Evolutionary conservation across 2,329 filamentous ascomycete species (phyloP).

Genomic region (Talaromyces sp.): DNA sequence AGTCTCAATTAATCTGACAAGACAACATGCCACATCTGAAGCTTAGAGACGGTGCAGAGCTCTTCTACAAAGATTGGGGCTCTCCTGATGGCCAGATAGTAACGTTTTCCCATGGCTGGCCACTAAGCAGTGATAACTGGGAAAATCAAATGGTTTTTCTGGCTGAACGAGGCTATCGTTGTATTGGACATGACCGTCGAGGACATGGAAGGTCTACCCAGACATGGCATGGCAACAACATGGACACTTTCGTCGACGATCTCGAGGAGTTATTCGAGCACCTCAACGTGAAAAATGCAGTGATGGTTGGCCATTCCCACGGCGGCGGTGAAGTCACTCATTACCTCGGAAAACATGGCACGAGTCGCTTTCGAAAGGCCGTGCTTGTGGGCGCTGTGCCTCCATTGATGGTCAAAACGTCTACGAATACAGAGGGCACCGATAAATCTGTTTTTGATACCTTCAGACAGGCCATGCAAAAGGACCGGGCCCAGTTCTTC

Average conservation of each 20-base stretch:
- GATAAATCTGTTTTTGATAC: constrained; percentile 34
- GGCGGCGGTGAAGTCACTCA: constrained; percentile 39
- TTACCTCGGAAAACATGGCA: constrained; percentile 31
- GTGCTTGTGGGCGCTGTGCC: constrained; percentile 35
- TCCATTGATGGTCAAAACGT: constrained; percentile 31
- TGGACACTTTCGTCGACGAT: constrained; percentile 37
- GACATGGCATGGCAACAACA: constrained; percentile 36
- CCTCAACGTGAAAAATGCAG: constrained; percentile 28
- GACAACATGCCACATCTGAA: constrained; percentile 25
- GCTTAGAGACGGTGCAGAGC: constrained; percentile 31
- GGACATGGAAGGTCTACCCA: constrained; percentile 38
- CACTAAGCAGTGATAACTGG: constrained; percentile 35
- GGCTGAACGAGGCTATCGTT: constrained; percentile 31
- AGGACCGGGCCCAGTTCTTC: constrained; percentile 32
- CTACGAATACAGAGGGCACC: constrained; percentile 28
- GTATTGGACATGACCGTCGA: constrained; percentile 27
- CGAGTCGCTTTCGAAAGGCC: constrained; percentile 32
- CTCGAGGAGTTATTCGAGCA: constrained; percentile 30
- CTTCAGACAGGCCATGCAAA: constrained; percentile 31
- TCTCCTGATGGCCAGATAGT: constrained; percentile 27
- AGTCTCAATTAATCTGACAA: neutral
- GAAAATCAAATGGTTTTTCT: constrained; percentile 38
- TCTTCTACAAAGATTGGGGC: constrained; percentile 43
- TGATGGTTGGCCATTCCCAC: constrained; percentile 37
- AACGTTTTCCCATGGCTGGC: constrained; percentile 38